Conservation (phyloP, 306 rosid species). For the Urtica urens region DNA sequence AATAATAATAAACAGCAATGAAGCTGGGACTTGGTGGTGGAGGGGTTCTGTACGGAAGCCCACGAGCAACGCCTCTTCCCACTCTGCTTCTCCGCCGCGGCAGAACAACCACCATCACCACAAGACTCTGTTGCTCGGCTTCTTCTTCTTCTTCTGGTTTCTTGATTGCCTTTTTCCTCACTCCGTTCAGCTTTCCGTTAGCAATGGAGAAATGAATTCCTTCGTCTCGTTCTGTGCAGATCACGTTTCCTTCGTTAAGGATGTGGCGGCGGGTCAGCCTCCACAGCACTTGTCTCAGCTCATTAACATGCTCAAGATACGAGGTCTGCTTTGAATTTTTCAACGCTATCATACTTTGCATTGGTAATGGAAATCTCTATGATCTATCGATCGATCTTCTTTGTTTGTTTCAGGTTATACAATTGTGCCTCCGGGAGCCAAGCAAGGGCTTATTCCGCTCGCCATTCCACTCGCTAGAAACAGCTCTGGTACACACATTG, state of each 20-base stretch:
- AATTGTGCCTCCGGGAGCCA: conserved; percentile 71
- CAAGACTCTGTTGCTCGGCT: conserved; percentile 36
- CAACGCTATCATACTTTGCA: neutral
- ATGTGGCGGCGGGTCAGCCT: conserved; percentile 59
- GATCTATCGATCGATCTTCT: neutral
- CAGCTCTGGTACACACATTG: conserved; percentile 42
- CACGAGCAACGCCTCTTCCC: conserved; percentile 55
- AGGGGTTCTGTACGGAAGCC: conserved; percentile 49
- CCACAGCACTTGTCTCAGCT: conserved; percentile 67
- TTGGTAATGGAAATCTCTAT: neutral
- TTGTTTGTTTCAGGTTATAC: conserved; percentile 55
- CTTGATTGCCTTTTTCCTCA: conserved; percentile 1
- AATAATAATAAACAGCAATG: conserved; percentile 31
- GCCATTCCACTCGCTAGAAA: conserved; percentile 65
- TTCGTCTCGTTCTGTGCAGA: conserved; percentile 29
- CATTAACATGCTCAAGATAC: conserved; percentile 49
- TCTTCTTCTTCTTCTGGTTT: conserved; percentile 23
- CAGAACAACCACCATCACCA: too few relatives aligned
- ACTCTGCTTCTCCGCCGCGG: conserved; percentile 36
- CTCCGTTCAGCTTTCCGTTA: neutral
- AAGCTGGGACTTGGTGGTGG: conserved; percentile 59
- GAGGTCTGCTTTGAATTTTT: conserved; percentile 33
- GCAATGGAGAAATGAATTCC: neutral
- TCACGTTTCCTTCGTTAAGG: conserved; percentile 74
- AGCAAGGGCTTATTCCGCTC: conserved; percentile 70